Evolutionary conservation across 2,329 filamentous ascomycete species (phyloP).

Genomic region (Diplocarpon mali): DNA sequence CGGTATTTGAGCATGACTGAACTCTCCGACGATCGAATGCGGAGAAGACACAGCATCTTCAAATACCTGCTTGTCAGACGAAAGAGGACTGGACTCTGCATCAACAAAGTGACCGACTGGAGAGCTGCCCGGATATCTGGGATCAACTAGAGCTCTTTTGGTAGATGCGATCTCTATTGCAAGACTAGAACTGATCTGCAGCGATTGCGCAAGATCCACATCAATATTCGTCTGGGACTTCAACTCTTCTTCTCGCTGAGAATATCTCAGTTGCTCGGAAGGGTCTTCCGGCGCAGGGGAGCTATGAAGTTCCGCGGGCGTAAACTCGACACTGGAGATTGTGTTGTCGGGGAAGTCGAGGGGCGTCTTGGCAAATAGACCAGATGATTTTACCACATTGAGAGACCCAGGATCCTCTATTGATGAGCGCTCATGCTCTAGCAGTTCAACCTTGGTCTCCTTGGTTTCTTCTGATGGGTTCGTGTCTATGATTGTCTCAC

Average conservation of each 20-base stretch:
- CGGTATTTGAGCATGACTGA: constrained; percentile 4
- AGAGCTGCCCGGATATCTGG: constrained; percentile 1
- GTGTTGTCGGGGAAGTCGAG: constrained; percentile 10
- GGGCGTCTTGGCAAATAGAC: constrained; percentile 16
- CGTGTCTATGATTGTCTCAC: not conserved
- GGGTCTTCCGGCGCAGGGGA: constrained; percentile 7
- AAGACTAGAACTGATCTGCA: not conserved
- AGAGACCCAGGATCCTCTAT: not conserved
- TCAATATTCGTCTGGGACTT: not conserved
- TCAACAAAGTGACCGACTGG: constrained; percentile 32
- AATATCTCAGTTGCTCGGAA: constrained; percentile 5
- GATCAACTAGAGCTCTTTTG: not conserved
- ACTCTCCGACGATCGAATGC: not conserved
- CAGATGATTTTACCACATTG: constrained; percentile 3
- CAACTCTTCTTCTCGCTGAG: constrained; percentile 1
- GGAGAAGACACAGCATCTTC: constrained; percentile 21
- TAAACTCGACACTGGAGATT: constrained; percentile 14
- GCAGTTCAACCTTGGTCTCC: not conserved
- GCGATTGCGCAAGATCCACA: not conserved
- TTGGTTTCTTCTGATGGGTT: not conserved
- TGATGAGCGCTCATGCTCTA: not conserved
- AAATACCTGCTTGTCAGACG: constrained; percentile 21
- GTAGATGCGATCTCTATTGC: not conserved
- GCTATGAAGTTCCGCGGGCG: constrained; percentile 1
- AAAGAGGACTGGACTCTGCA: constrained; percentile 35